Evolutionary conservation across 2,329 filamentous ascomycete genomes (phyloP), one percentile per base, ranked within the genome.

Genomic region (Trichoderma koningii): DNA sequence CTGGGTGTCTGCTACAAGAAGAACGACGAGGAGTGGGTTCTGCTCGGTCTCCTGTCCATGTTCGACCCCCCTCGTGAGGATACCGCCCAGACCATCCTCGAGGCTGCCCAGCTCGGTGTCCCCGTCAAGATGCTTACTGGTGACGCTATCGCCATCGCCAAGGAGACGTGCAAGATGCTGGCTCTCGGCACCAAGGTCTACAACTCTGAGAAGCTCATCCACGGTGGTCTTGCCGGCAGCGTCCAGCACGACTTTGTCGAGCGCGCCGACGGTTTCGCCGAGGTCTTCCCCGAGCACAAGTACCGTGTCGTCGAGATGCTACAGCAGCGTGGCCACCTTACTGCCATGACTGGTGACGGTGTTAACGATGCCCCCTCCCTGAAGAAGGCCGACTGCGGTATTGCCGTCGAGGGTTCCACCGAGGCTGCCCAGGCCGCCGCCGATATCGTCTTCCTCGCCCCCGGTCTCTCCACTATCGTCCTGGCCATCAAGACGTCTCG

Each of bases 121-220:
- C 92, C 90, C 71, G 93, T 96, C 81, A 96, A 96, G 85, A 96
- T 96, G 92, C 86, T 96, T 81, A 96, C 93, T 80, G 92, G 92
- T 85, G 92, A 96, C 76, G 92, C 93, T 70, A 92, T 96, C 75
- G 93, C 92, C 79, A 96, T 96, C 77, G 92, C 92, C 72, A 89
- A 91, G 81, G 92, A 96, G 80, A 96, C 92, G 70, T 95, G 92
- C 63, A 91, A 92, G 73, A 91, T 95, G 80, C 89, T 96, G 69
- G 92, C 92, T 82, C 89, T 96, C 67, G 92, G 92, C 73, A 95
- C 92, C 74, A 96, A 96, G 79, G 88, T 96, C 73, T 96, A 96
- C 84, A 95, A 96, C 74, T 91, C 92, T 78, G 92, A 96, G 81
- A 90, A 90, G 74, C 91, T 96, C 66, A 92, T 92, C 84, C 89